Base-by-base conservation (phyloP, 2,329 filamentous ascomycete genomes). In the Parascedosporium putredinis region DNA sequence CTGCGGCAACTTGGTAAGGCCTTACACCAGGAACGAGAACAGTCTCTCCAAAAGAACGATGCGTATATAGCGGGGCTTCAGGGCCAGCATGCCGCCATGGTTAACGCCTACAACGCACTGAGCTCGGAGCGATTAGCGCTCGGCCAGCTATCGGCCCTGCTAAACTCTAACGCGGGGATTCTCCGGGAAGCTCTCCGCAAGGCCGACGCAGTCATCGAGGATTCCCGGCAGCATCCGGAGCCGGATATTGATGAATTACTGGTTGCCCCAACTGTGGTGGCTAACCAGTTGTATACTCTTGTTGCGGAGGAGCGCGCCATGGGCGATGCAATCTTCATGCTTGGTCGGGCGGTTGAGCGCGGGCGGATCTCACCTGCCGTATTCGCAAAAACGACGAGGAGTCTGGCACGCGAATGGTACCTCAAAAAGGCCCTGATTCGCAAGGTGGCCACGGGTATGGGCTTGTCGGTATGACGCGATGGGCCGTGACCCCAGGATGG, bases 241-340 rank as follows among this genome's bases (percentile, higher is more conserved):
- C 89, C 90, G 0, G 79, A 83, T 45, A 84, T 97, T 45, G 93
- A 98, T 63, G 89, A 95, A 53, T 76, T 97, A 29, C 73, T 98
- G 2, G 88, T 96, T n/a, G 88, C 90, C 3, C 89, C 91, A 1
- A 96, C 88, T 0, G 84, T 96, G 1, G 93, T 96, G 4, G 88
- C 86, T 0, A 90, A 91, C 56, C 93, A 98, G 70, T 70, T 98
- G 20, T 98, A 97, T 66, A 82, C 83, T 45, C 73, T 94, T 2
- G 87, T 90, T 24, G 88, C 89, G 1, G 93, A 98, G 62, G 91
- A 96, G 67, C 77, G 84, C 56, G 89, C 86, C 2, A 77, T 95
- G 45, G 85, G 84, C 27, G 91, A 96, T 62, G 86, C 88, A 2
- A 81, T 97, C 54, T 95, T 93, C 60, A 83, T 89, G 54, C 71